Evolutionary conservation across 805 yeast species (phyloP).

Genomic region (Candida golubevii): DNA sequence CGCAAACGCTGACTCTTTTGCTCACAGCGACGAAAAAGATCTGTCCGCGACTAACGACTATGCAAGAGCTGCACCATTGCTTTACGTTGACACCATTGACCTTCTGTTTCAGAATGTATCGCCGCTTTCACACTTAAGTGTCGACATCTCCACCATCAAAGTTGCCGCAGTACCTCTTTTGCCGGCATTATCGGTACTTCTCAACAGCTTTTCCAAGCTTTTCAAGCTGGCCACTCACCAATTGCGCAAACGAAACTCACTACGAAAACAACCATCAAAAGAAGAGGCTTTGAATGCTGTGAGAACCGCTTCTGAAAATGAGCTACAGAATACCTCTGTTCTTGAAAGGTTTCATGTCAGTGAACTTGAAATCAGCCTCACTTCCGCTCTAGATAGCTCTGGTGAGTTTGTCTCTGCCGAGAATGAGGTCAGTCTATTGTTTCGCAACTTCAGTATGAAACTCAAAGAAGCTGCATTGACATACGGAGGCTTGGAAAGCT

Average conservation of each 20-base stretch:
- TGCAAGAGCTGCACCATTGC: conserved; percentile 18
- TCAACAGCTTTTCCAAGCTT: conserved; percentile 36
- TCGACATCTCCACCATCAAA: conserved; percentile 39
- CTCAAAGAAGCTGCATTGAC: conserved; percentile 39
- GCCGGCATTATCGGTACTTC: conserved; percentile 32
- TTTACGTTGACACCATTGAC: conserved; percentile 33
- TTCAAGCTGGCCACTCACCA: conserved; percentile 32
- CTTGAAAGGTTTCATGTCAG: conserved; percentile 39
- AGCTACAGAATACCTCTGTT: conserved; percentile 5
- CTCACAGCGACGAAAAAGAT: background rate
- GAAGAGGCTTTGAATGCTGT: background rate
- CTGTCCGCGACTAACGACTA: background rate
- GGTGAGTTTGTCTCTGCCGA: conserved; percentile 41
- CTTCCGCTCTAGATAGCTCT: conserved; percentile 38
- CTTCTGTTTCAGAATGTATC: conserved; percentile 48
- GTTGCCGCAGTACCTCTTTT: conserved; percentile 43
- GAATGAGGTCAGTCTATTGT: conserved; percentile 23
- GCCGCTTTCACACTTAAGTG: conserved; percentile 28
- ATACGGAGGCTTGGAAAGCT: conserved; percentile 45
- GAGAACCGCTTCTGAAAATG: background rate
- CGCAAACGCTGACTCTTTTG: conserved; percentile 56
- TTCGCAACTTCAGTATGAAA: conserved; percentile 33
- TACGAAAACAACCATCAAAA: background rate
- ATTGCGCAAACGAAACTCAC: conserved; percentile 16
- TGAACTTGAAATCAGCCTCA: conserved; percentile 38